Base-by-base conservation (phyloP, 2,329 filamentous ascomycete species). In the Rosellinia necatrix region DNA sequence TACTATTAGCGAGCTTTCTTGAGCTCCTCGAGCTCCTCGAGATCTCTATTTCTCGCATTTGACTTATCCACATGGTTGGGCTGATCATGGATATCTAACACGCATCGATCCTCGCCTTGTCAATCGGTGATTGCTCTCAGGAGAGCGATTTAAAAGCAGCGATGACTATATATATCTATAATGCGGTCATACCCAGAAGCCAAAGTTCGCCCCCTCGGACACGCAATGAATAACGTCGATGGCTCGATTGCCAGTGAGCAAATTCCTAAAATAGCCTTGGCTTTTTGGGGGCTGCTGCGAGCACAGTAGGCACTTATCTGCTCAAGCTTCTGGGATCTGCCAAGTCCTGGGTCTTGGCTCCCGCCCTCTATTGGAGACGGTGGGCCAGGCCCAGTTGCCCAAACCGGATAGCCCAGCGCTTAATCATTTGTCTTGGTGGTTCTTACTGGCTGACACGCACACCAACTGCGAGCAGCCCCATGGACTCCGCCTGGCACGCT, bases 361-460 rank as follows among this genome's bases (percentile, higher is more conserved):
- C 37, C 42, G 52, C 42, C 37, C 34, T 34, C 17, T 32, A 56
- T 56, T 58, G 58, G 54, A 54, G 49, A 53, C 46, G 56, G 49
- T 60, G 53, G 42, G 46, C n/a, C 50, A 56, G 49, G 38, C 30
- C 27, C 17, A 24, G n/a, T 47, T 61, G 54, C 61, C 59, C 55
- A 34, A 53, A 9, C 53, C 19, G 57, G 58, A 58, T 58, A 50
- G 52, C 54, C 51, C 60, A 56, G 62, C 62, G 62, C 62, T 64
- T 64, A 64, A 60, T 51, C 3, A 12, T 17, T n/a, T 27, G 25
- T 12, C 30, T 27, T 48, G 4, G 9, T 27, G 38, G 38, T 1
- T 43, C 25, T 40, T 3, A 56, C 27, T 59, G 41, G 60, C 52
- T n/a, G n/a, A n/a, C n/a, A n/a, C n/a, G n/a, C 49, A 47, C 49